These are phyloP conservation scores for Glarea lozoyensis DNA, from an alignment of 495 filamentous ascomycete species.

Conservation along the genomic window DNA sequence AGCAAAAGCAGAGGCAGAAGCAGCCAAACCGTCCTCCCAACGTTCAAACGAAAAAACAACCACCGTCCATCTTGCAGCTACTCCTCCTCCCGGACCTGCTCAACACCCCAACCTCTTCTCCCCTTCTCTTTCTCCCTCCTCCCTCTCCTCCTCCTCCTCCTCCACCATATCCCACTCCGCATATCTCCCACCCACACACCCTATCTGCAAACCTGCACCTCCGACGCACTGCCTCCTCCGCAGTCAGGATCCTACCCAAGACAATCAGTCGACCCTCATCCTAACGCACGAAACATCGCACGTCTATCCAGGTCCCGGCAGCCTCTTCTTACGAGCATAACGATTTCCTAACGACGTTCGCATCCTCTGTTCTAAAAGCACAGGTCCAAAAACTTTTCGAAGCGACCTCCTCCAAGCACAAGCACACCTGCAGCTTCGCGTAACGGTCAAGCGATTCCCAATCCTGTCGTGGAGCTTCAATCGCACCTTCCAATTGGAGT, in stretches of 20 bases:
- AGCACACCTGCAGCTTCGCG: slow-evolving; percentile 25
- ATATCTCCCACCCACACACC: not conserved
- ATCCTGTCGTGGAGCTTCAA: slow-evolving; percentile 23
- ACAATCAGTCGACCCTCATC: no score
- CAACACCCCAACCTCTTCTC: slow-evolving; percentile 3
- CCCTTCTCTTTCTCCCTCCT: slow-evolving; percentile 6
- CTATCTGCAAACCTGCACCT: no score
- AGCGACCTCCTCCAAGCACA: slow-evolving; percentile 24
- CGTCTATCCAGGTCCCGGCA: not conserved
- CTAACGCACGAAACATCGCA: not conserved
- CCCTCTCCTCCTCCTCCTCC: slow-evolving; percentile 18
- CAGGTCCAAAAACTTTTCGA: slow-evolving; percentile 20
- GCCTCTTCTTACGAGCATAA: slow-evolving; percentile 26
- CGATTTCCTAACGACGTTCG: slow-evolving; percentile 17
- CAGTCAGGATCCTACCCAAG: no score
- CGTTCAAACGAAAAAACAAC: slow-evolving; percentile 2
- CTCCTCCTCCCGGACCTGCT: not conserved
- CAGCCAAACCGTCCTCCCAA: no score
- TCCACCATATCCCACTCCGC: slow-evolving; percentile 3
- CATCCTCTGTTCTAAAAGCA: slow-evolving; percentile 17
- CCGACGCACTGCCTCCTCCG: no score
- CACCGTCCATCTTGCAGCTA: slow-evolving; percentile 1
- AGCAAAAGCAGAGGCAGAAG: no score
- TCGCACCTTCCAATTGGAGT: slow-evolving; percentile 23
- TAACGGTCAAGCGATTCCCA: slow-evolving; percentile 21